Conservation (phyloP, 176 grass and related monocot species). For the Phragmites australis region DNA sequence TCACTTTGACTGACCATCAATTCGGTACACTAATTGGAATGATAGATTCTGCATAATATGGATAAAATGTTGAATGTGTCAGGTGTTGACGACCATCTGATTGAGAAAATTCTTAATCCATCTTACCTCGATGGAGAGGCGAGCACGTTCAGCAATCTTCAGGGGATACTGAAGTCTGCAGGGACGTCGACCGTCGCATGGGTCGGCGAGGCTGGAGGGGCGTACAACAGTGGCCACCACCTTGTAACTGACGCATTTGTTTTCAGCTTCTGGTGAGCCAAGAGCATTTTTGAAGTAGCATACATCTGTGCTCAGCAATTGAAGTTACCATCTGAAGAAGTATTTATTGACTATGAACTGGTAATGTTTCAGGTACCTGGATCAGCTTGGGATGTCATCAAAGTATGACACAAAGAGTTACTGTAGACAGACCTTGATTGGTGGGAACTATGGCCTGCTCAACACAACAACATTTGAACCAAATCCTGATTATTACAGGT, state of each 20-base stretch:
- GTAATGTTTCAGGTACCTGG: constrained; percentile 63
- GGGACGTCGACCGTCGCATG: constrained; percentile 55
- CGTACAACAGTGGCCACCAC: constrained; percentile 86
- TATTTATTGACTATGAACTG: background rate
- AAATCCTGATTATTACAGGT: constrained; percentile 94
- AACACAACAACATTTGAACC: constrained; percentile 83
- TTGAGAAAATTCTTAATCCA: constrained; percentile 72
- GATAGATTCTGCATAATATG: constrained; percentile 9
- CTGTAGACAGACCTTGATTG: constrained; percentile 71
- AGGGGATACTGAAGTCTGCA: constrained; percentile 49
- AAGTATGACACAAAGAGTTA: constrained; percentile 79
- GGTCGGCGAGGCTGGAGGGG: constrained; percentile 84
- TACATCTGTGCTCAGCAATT: background rate
- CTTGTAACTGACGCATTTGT: constrained; percentile 87
- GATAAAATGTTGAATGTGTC: background rate
- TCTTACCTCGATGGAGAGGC: constrained; percentile 61
- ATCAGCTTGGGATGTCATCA: constrained; percentile 77
- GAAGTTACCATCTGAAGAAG: background rate
- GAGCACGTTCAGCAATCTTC: constrained; percentile 54
- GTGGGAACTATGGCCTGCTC: constrained; percentile 79
- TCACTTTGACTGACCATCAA: background rate
- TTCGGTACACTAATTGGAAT: background rate
- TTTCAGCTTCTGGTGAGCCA: constrained; percentile 78
- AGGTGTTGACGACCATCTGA: constrained; percentile 64
- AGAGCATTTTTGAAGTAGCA: background rate